A percentile compares a stretch with the other conserved stretches of the same genome.
Conservation (phyloP, 257 asterid genomes). For the Solanum piurae region DNA sequence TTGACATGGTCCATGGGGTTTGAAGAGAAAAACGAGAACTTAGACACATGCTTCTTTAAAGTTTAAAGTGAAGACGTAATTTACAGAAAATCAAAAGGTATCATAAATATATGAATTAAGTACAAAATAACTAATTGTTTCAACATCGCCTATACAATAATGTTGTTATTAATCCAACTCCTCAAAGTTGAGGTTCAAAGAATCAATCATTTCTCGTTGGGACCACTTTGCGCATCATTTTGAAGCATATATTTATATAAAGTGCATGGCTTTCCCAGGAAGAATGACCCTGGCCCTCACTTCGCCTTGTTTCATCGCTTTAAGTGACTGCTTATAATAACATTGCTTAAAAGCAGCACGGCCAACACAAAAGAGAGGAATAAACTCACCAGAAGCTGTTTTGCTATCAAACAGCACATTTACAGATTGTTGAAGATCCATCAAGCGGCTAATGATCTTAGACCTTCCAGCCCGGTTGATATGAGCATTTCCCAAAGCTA, state of each 20-base stretch:
- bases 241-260: neutral
- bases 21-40: neutral
- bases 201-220: neutral
- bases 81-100: neutral
- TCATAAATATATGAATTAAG: neutral
- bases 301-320: neutral
- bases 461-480: slow-evolving; percentile 37
- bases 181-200: neutral
- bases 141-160: neutral
- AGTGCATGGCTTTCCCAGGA: neutral
- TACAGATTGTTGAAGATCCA: slow-evolving; percentile 88
- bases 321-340: neutral
- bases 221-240: neutral
- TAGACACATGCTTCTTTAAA: neutral
- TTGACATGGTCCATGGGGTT: neutral
- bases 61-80: neutral
- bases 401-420: slow-evolving; percentile 73
- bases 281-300: neutral
- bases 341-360: neutral
- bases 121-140: neutral
- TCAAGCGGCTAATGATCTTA: slow-evolving; percentile 59
- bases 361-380: slow-evolving; percentile 12
- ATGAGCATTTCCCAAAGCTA: slow-evolving; percentile 67
- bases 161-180: neutral
- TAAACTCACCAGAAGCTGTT: slow-evolving; percentile 52